Conservation (phyloP, 2,329 filamentous ascomycete genomes). For the Pyrenochaeta sp. region DNA sequence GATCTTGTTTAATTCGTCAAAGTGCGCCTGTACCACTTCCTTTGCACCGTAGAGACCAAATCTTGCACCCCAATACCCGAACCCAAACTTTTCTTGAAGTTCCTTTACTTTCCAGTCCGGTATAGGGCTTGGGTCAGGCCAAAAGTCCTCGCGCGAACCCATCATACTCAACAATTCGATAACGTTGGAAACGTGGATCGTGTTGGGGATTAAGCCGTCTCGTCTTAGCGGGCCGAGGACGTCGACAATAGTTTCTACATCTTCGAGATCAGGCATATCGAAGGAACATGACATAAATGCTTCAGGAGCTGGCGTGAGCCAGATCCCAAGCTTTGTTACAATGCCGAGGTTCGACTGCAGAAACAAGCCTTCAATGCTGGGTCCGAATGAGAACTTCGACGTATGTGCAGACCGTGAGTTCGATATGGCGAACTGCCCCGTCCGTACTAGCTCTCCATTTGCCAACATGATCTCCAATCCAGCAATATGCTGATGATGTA, state of each 20-base stretch:
- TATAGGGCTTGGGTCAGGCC: slow-evolving; percentile 55
- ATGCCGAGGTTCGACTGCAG: slow-evolving; percentile 63
- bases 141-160: slow-evolving; percentile 55
- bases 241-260: slow-evolving; percentile 57
- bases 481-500: slow-evolving; percentile 48
- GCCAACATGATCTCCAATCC: slow-evolving; percentile 50
- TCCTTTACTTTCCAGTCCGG: slow-evolving; percentile 57
- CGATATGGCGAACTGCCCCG: slow-evolving; percentile 53
- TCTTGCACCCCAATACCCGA: slow-evolving; percentile 57
- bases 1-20: slow-evolving; percentile 51
- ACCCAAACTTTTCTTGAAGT: slow-evolving; percentile 52
- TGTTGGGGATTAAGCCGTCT: slow-evolving; percentile 54
- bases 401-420: slow-evolving; percentile 52
- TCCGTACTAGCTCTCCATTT: slow-evolving; percentile 43
- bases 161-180: slow-evolving; percentile 58
- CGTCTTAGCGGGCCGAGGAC: slow-evolving; percentile 56
- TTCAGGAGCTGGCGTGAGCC: slow-evolving; percentile 49
- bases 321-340: slow-evolving; percentile 53
- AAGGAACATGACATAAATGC: slow-evolving; percentile 59
- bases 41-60: slow-evolving; percentile 57
- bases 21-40: slow-evolving; percentile 56
- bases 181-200: slow-evolving; percentile 57
- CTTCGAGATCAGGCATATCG: slow-evolving; percentile 56
- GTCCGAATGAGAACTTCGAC: slow-evolving; percentile 50
- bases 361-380: slow-evolving; percentile 57